These are phyloP conservation scores for Medicago lupulina DNA, from an alignment of 306 rosid species.

Conservation along the genomic window DNA sequence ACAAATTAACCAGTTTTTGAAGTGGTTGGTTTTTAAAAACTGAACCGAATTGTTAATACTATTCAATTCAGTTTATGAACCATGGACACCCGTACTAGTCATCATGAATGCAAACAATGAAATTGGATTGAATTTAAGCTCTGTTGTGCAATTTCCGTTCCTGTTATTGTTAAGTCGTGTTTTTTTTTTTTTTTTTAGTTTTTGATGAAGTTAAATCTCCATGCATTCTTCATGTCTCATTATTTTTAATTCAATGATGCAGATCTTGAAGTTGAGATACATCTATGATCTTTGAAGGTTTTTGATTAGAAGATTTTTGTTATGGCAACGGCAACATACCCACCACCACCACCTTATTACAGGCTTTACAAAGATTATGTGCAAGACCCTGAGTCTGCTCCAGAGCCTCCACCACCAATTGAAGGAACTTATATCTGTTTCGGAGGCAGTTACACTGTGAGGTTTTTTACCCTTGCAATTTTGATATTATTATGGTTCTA, in stretches of 20 bases:
- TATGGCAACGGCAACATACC: constrained; percentile 92
- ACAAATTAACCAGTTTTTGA: too few species aligned
- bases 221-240: background rate
- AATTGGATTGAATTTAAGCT: constrained; percentile 4
- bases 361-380: constrained; percentile 85
- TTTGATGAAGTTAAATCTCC: background rate
- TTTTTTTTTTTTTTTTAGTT: background rate
- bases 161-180: background rate
- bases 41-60: too few species aligned
- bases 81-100: background rate
- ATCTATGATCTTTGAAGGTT: constrained; percentile 24
- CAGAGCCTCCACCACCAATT: constrained; percentile 81
- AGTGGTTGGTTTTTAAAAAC: too few species aligned
- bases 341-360: constrained; percentile 91
- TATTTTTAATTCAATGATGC: background rate
- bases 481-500: background rate
- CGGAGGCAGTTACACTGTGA: constrained; percentile 79
- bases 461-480: constrained; percentile 25
- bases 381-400: constrained; percentile 83
- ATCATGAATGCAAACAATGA: background rate
- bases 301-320: constrained; percentile 29
- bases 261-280: constrained; percentile 35
- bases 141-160: background rate
- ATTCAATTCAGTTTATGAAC: too few species aligned
- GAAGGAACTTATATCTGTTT: constrained; percentile 84